phyloP scores from a whole-genome alignment of 768 basidiomycete genomes.

The Rossbeevera mucosa region DNA sequence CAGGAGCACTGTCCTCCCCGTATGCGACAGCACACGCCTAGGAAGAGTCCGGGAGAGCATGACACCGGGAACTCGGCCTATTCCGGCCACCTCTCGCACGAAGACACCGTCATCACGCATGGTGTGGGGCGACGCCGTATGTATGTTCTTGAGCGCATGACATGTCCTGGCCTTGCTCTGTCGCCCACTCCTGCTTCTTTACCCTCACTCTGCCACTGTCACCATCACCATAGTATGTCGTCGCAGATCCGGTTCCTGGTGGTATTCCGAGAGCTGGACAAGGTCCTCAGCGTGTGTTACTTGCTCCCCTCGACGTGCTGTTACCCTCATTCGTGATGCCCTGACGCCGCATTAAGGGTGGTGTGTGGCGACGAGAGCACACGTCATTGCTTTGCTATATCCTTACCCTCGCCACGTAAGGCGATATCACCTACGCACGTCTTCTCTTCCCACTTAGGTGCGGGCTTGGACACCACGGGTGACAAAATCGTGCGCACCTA shows the following conservation, averaged over 20 bases:
- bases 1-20: background rate
- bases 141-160: no score
- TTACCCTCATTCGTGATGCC: background rate
- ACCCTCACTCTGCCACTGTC: no score
- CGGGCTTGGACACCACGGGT: background rate
- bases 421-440: background rate
- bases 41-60: conserved; percentile 22
- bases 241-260: no score
- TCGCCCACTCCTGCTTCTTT: no score
- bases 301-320: background rate
- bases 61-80: background rate
- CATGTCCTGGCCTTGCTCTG: no score
- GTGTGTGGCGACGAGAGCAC: background rate
- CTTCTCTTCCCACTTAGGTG: background rate
- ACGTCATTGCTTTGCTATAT: background rate
- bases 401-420: background rate
- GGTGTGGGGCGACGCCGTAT: no score
- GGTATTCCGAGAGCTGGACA: no score
- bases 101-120: no score
- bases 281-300: no score
- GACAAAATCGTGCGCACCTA: no score
- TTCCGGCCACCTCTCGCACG: no score
- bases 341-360: background rate
- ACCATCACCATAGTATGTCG: no score
- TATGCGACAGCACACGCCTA: conserved; percentile 6